A percentile compares a stretch with the other conserved stretches of the same genome.
Evolutionary conservation across 805 yeast genomes (phyloP).

Genomic region (Kockiozyma suomiensis): DNA sequence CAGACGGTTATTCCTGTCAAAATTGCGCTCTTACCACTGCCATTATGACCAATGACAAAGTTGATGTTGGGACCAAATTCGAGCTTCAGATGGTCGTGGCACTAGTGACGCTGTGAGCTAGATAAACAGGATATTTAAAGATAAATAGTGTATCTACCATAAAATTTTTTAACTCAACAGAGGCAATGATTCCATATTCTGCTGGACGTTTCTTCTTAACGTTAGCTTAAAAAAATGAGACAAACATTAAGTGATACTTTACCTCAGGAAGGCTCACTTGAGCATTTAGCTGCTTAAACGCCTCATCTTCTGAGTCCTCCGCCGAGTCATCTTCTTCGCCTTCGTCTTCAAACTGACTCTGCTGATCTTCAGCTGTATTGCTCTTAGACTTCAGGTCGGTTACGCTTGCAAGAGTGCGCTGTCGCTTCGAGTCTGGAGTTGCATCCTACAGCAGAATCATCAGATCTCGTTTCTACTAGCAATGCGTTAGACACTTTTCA

Average conservation of each 20-base stretch:
- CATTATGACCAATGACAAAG: slow-evolving; percentile 95
- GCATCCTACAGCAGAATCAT: not conserved
- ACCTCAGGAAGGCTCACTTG: not conserved
- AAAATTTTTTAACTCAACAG: slow-evolving; percentile 67
- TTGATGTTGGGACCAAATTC: slow-evolving; percentile 80
- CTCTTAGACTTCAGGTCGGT: not conserved
- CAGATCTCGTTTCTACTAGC: not conserved
- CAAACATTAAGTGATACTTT: too few species aligned
- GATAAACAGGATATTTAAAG: not conserved
- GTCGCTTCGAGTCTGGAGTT: not conserved
- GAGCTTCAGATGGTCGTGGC: slow-evolving; percentile 79
- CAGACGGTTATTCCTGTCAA: slow-evolving; percentile 93
- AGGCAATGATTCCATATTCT: slow-evolving; percentile 61
- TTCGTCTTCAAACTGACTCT: not conserved
- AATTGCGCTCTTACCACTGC: slow-evolving; percentile 91
- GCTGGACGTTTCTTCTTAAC: slow-evolving; percentile 20
- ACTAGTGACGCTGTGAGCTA: slow-evolving; percentile 46
- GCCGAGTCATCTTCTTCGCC: slow-evolving; percentile 2
- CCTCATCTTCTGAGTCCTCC: slow-evolving; percentile 9
- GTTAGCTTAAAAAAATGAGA: too few species aligned
- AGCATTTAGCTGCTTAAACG: not conserved
- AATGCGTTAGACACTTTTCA: not conserved
- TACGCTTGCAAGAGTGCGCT: not conserved
- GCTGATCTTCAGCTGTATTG: not conserved
- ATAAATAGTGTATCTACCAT: slow-evolving; percentile 44